phyloP scores from a whole-genome alignment of 2,329 filamentous ascomycete species.

The Podosphaera fusca region DNA sequence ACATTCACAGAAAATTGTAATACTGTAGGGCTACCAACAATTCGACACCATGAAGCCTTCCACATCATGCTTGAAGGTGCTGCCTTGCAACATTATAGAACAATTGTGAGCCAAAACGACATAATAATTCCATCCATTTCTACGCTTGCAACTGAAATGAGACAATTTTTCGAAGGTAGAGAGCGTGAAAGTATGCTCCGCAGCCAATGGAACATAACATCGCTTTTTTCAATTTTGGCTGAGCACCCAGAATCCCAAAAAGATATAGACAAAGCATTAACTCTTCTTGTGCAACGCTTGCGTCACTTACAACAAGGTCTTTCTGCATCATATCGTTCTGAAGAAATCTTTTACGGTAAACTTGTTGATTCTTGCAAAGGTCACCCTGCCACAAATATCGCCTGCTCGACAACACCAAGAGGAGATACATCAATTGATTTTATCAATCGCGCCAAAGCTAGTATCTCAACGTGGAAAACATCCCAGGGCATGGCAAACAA shows the following conservation, averaged over 20 bases:
- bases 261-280: neutral
- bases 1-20: neutral
- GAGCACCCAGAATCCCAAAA: neutral
- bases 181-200: neutral
- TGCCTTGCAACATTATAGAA: neutral
- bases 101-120: neutral
- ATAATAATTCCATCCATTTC: neutral
- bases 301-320: neutral
- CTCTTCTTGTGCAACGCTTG: neutral
- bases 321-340: neutral
- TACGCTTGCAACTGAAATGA: neutral
- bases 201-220: neutral
- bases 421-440: constrained; percentile 1
- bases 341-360: neutral
- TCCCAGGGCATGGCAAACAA: neutral
- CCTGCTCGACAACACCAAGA: neutral
- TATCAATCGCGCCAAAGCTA: neutral
- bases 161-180: neutral
- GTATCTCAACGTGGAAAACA: neutral
- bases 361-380: neutral
- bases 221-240: neutral
- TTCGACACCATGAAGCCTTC: neutral
- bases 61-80: neutral
- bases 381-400: neutral
- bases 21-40: neutral